phyloP scores from a whole-genome alignment of 2,329 filamentous ascomycete species.

The Amauroascus niger region DNA sequence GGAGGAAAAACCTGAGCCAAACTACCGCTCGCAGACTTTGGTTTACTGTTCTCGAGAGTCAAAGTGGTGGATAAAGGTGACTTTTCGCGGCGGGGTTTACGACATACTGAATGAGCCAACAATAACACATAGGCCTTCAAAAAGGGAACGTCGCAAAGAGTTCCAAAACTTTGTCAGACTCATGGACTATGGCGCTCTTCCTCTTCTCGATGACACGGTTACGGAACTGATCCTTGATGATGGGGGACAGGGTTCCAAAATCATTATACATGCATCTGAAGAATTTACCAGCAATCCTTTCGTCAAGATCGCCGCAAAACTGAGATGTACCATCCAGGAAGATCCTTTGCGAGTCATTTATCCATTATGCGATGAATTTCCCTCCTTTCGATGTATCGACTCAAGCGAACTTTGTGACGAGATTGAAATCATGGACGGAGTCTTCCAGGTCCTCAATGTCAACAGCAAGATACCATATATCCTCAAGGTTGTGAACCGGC shows the following conservation, averaged over 20 bases:
- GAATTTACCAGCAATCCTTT: not conserved
- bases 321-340: constrained; percentile 2
- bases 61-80: constrained; percentile 14
- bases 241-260: not conserved
- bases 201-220: constrained; percentile 17
- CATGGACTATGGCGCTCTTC: constrained; percentile 15
- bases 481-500: constrained; percentile 16
- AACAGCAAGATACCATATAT: constrained; percentile 1
- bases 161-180: constrained; percentile 14
- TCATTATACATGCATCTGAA: not conserved
- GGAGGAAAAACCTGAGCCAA: not conserved
- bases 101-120: constrained; percentile 2
- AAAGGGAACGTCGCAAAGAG: constrained; percentile 4
- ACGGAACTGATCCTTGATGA: not conserved
- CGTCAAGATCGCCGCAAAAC: not conserved
- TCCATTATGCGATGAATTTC: constrained; percentile 11
- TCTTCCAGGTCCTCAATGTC: constrained; percentile 1
- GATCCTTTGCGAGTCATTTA: constrained; percentile 7
- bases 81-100: constrained; percentile 9
- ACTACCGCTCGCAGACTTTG: constrained; percentile 15
- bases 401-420: constrained; percentile 7
- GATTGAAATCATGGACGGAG: constrained; percentile 4
- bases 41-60: constrained; percentile 12
- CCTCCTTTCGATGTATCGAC: constrained; percentile 14
- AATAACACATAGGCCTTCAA: not conserved